Evolutionary conservation across 2,329 filamentous ascomycete species (phyloP).

Genomic region (Biscogniauxia marginata): DNA sequence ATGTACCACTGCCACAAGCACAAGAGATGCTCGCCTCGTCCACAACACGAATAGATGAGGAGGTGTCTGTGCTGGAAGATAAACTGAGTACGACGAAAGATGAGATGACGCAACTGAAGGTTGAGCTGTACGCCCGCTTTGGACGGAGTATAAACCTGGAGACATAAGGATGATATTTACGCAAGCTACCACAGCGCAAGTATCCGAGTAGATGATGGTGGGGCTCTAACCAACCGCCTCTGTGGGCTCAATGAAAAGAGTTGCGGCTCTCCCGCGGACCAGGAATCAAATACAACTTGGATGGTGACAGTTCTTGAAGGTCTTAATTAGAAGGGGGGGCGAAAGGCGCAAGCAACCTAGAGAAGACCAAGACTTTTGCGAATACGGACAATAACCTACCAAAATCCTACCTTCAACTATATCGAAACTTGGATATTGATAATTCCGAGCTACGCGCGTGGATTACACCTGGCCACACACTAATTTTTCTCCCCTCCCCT

Average conservation of each 20-base stretch:
- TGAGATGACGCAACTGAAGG: conserved; percentile 88
- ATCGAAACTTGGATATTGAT: no score
- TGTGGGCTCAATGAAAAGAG: neutral
- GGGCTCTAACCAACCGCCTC: neutral
- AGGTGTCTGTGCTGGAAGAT: conserved; percentile 74
- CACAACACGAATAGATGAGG: conserved; percentile 70
- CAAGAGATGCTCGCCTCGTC: conserved; percentile 78
- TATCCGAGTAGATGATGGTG: neutral
- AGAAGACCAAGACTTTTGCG: no score
- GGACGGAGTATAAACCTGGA: conserved; percentile 97
- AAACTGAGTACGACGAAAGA: conserved; percentile 72
- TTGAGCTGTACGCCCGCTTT: conserved; percentile 90
- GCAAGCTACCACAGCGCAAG: neutral
- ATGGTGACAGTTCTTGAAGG: no score
- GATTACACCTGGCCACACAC: no score
- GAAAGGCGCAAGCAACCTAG: no score
- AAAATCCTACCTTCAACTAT: no score
- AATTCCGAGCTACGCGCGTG: no score
- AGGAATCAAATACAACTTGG: no score
- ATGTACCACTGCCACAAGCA: conserved; percentile 78
- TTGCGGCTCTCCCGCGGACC: no score
- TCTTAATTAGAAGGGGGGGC: no score
- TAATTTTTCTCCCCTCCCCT: no score
- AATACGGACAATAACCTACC: no score
- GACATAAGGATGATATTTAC: conserved; percentile 51